Conservation (phyloP, 1,284 basidiomycete genomes). For the Leccinum subrobustum region DNA sequence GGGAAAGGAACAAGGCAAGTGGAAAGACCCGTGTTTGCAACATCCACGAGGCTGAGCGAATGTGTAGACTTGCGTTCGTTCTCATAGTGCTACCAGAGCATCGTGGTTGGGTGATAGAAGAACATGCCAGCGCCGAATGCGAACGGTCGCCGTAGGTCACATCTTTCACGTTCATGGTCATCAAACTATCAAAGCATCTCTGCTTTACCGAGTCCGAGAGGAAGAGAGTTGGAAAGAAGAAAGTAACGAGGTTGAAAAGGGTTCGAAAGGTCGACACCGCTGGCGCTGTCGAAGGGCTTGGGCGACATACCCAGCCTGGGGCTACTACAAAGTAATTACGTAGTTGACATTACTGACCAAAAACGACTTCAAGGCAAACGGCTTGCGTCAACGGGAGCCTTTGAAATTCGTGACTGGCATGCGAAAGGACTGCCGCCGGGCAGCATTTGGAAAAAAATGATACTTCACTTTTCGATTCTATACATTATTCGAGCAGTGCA, state of each 20-base stretch:
- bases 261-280: not conserved
- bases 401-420: too few relatives aligned
- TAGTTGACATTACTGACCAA: too few relatives aligned
- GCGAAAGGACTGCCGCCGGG: too few relatives aligned
- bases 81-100: slow-evolving; percentile 10
- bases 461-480: too few relatives aligned
- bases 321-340: too few relatives aligned
- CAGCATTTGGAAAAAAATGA: too few relatives aligned
- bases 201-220: not conserved
- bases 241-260: slow-evolving; percentile 6
- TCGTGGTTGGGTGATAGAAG: not conserved
- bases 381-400: too few relatives aligned
- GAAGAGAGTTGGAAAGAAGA: not conserved
- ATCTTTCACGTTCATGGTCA: slow-evolving; percentile 10
- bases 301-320: too few relatives aligned
- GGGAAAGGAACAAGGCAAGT: slow-evolving; percentile 4
- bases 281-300: slow-evolving; percentile 4
- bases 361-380: too few relatives aligned
- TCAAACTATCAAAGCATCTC: not conserved
- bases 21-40: not conserved
- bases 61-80: not conserved
- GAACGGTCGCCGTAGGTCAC: not conserved
- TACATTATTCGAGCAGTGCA: too few relatives aligned
- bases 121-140: slow-evolving; percentile 1
- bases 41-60: slow-evolving; percentile 4